Percentiles rank a stretch among this genome's conserved stretches.
Conservation (phyloP, 148 eudicot genomes). For the Cornus florida region DNA sequence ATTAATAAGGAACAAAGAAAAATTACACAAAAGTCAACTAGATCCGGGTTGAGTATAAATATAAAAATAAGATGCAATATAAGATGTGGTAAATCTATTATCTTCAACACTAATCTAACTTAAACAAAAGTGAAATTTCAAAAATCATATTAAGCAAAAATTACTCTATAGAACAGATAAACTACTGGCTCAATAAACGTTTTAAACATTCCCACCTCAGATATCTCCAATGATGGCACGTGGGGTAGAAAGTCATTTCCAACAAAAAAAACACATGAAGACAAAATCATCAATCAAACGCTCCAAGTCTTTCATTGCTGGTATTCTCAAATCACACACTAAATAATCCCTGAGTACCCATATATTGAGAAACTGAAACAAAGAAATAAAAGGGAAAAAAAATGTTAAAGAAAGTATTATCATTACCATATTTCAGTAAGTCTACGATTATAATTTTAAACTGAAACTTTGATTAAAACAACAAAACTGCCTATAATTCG, state of each 20-base stretch:
- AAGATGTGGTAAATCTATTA: not conserved
- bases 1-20: not conserved
- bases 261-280: slow-evolving; percentile 46
- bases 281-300: slow-evolving; percentile 41
- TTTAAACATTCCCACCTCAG: slow-evolving; percentile 26
- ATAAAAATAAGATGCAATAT: not conserved
- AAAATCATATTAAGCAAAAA: not conserved
- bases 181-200: not conserved
- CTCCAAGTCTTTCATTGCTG: slow-evolving; percentile 25
- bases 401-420: not conserved
- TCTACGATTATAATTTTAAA: not conserved
- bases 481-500: not conserved
- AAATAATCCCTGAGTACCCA: slow-evolving; percentile 45
- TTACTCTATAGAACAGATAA: not conserved
- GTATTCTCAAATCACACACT: slow-evolving; percentile 24
- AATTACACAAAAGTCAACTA: not conserved
- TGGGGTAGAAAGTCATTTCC: slow-evolving; percentile 50
- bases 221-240: slow-evolving; percentile 38
- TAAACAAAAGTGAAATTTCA: not conserved
- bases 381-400: not conserved
- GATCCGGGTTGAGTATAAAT: not conserved
- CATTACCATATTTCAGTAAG: not conserved
- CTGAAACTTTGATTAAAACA: not conserved
- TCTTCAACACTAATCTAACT: not conserved
- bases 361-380: slow-evolving; percentile 37